Evolutionary conservation across 2,329 filamentous ascomycete genomes (phyloP).

Genomic region (Diaporthe longicolla): DNA sequence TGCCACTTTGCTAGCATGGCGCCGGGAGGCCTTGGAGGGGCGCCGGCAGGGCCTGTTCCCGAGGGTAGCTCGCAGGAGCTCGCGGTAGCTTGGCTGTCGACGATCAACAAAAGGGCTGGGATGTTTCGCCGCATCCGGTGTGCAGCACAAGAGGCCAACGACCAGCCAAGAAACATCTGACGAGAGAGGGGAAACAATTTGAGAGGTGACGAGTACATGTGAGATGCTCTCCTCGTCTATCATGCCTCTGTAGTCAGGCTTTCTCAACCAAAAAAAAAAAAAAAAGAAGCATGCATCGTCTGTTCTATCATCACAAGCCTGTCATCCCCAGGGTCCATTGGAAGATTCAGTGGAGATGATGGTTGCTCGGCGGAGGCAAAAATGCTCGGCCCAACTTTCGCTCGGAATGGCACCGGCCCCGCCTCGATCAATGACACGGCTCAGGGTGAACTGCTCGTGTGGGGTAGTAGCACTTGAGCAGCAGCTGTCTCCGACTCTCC

Average conservation of each 20-base stretch:
- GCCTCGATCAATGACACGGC: slow-evolving; percentile 17
- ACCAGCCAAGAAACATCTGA: slow-evolving; percentile 3
- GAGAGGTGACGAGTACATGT: background rate
- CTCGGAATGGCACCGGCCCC: slow-evolving; percentile 27
- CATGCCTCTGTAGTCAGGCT: background rate
- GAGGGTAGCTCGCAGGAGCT: slow-evolving; percentile 20
- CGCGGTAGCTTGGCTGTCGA: slow-evolving; percentile 11
- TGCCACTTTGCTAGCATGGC: slow-evolving; percentile 12
- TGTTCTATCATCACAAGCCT: background rate
- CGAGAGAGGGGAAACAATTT: background rate
- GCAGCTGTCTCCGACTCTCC: background rate
- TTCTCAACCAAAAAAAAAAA: slow-evolving; percentile 12
- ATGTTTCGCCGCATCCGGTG: slow-evolving; percentile 36
- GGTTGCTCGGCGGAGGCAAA: slow-evolving; percentile 25
- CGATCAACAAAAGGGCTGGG: slow-evolving; percentile 11
- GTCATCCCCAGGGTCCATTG: background rate
- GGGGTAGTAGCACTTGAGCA: background rate
- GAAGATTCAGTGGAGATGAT: background rate
- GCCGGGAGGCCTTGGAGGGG: slow-evolving; percentile 18
- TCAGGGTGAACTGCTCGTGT: slow-evolving; percentile 4
- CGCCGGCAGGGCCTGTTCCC: slow-evolving; percentile 11
- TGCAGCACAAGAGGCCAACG: background rate
- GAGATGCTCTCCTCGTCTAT: background rate
- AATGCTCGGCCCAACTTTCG: slow-evolving; percentile 30
- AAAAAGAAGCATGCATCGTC: background rate